Conservation (phyloP, 2,329 filamentous ascomycete species). For the Curvularia sp. region DNA sequence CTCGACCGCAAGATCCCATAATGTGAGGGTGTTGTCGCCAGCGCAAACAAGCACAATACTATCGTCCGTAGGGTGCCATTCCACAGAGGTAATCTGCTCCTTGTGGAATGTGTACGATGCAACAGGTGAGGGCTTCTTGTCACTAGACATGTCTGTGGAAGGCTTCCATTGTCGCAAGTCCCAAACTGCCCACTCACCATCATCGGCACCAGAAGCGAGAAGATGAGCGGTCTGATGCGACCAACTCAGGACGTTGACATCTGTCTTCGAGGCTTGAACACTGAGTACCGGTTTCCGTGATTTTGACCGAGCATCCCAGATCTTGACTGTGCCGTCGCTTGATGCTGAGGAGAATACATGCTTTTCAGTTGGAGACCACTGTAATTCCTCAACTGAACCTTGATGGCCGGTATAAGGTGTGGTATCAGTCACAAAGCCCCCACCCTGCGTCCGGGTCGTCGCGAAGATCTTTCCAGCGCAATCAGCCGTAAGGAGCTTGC, state of each 20-base stretch:
- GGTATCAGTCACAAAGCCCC: conserved; percentile 86
- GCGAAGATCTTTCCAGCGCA: conserved; percentile 88
- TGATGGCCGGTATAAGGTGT: conserved; percentile 84
- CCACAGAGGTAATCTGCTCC: conserved; percentile 92
- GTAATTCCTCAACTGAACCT: conserved; percentile 88
- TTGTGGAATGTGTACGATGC: conserved; percentile 95
- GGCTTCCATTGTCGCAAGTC: conserved; percentile 95
- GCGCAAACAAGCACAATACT: conserved; percentile 92
- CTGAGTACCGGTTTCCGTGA: conserved; percentile 86
- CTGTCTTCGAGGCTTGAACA: conserved; percentile 80
- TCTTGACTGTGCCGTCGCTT: conserved; percentile 90
- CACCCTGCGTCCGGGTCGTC: conserved; percentile 85
- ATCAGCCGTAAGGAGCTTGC: conserved; percentile 91
- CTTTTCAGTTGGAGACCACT: conserved; percentile 93
- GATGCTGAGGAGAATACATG: conserved; percentile 95
- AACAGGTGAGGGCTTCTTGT: conserved; percentile 74
- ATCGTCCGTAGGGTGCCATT: conserved; percentile 98
- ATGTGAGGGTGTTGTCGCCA: conserved; percentile 89
- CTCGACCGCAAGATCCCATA: conserved; percentile 97
- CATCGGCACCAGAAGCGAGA: conserved; percentile 89
- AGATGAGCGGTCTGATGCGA: conserved; percentile 86
- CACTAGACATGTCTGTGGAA: conserved; percentile 53
- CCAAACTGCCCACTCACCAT: conserved; percentile 95
- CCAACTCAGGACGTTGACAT: conserved; percentile 98
- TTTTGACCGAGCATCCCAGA: conserved; percentile 95